Evolutionary conservation across 139 green algal species (phyloP), one percentile per base, ranked within the genome.

Genomic region (Klebsormidium nitens): DNA sequence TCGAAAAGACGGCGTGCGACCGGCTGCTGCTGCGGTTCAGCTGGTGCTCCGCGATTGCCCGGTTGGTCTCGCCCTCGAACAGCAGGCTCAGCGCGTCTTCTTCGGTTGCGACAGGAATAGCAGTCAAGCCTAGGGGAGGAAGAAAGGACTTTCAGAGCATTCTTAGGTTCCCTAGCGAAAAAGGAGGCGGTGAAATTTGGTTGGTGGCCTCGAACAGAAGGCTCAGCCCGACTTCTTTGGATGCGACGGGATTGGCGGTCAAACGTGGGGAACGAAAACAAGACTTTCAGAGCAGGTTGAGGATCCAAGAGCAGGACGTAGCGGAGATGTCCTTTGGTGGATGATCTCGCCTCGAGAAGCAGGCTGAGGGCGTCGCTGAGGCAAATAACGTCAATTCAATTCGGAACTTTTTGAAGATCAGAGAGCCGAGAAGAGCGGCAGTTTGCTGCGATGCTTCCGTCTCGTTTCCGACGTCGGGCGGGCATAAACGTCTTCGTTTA

Each of bases 31-130:
- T 31, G 3, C 71, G 37, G 59, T 81, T 81, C 74, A 81, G 83
- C 52, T 82, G 82, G 71, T 91, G 86, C 79, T 88, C 83, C 0
- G 75, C 82, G 56, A 90, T 89, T 32, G 88, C 83, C 8, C 86
- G 75, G 66, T 88, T 89, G 3, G 81, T 81, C 74, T 90, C 84
- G 5, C 86, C 86, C 83, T 89, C 36, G 37, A 75, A 67, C 17
- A 84, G 72, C 55, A 89, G 74, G n/a, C 69, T 48, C 55, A 90
- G 66, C 14, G 85, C 85, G 55, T 89, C 83, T 32, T 77, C 72
- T 76, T 91, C 86, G 42, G 42, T 50, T 8, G 42, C 42, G 11
- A 14, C 42, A 8, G 14, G 8, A 50, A 14, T 8, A 8, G 14
- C 14, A 14, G 11, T 50, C 42, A 50, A 14, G 42, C 42, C 42